Evolutionary conservation across 192 early-diverging fungal genomes (phyloP).

Genomic region (Coemansia sp.): DNA sequence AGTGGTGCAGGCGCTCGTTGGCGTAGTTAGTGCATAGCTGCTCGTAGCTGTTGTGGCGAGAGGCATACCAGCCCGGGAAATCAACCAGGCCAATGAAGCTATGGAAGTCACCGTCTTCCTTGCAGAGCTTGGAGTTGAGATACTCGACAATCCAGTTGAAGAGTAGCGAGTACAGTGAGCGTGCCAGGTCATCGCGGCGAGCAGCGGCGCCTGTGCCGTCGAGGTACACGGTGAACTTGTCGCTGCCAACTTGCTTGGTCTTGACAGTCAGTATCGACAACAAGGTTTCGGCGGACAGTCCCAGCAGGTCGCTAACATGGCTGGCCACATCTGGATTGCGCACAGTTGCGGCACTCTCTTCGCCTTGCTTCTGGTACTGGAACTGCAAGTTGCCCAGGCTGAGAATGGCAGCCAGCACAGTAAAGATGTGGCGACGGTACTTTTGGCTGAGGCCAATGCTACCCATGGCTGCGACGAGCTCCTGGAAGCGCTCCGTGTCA

Average conservation of each 20-base stretch:
- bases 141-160: conserved; percentile 85
- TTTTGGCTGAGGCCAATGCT: conserved; percentile 79
- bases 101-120: conserved; percentile 57
- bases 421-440: conserved; percentile 82
- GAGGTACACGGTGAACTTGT: conserved; percentile 80
- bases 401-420: conserved; percentile 80
- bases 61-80: conserved; percentile 71
- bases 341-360: conserved; percentile 80
- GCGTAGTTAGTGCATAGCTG: conserved; percentile 80
- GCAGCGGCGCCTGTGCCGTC: conserved; percentile 66
- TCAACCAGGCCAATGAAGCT: conserved; percentile 86
- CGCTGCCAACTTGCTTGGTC: conserved; percentile 78
- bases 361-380: conserved; percentile 62
- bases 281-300: conserved; percentile 68
- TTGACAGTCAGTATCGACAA: conserved; percentile 78
- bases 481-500: conserved; percentile 62
- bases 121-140: conserved; percentile 78
- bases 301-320: conserved; percentile 80
- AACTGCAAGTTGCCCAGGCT: conserved; percentile 89
- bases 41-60: conserved; percentile 54
- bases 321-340: conserved; percentile 73
- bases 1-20: conserved; percentile 84
- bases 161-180: conserved; percentile 76
- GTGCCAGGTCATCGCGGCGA: conserved; percentile 73
- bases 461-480: conserved; percentile 80